These are phyloP conservation scores for Cruciata laevipes DNA, from an alignment of 257 asterid genomes.

Conservation along the genomic window DNA sequence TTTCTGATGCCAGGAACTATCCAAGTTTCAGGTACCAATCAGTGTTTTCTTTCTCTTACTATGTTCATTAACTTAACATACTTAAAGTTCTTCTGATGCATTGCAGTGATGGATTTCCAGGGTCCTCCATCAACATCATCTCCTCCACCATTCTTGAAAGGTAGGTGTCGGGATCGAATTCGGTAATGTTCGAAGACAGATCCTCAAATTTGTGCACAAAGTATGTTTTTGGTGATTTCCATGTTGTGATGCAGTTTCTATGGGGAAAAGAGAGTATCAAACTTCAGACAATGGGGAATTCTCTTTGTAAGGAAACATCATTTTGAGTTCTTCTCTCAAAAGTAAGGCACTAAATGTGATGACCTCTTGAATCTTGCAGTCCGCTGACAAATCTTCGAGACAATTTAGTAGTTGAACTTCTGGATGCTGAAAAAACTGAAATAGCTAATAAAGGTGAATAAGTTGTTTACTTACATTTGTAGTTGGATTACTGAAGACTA, in stretches of 20 bases:
- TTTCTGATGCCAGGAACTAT: constrained; percentile 84
- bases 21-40: constrained; percentile 70
- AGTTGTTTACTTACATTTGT: not conserved
- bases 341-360: constrained; percentile 2
- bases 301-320: constrained; percentile 49
- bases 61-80: constrained; percentile 4
- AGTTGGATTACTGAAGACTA: not conserved
- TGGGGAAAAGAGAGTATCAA: constrained; percentile 73
- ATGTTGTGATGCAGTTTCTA: constrained; percentile 47
- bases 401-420: constrained; percentile 53
- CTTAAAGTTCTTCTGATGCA: constrained; percentile 10
- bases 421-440: constrained; percentile 75
- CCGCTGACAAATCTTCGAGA: constrained; percentile 69
- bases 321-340: not conserved
- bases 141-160: constrained; percentile 55
- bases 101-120: constrained; percentile 71
- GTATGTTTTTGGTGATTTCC: not conserved
- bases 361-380: constrained; percentile 38
- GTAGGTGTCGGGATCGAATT: constrained; percentile 23
- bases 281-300: constrained; percentile 73
- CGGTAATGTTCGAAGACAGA: not conserved
- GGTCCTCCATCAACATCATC: constrained; percentile 50
- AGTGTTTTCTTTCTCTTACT: constrained; percentile 1
- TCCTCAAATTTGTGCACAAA: not conserved
- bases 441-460: constrained; percentile 54